Conservation (phyloP, 345 rosid genomes). For the Camelina laxa region DNA sequence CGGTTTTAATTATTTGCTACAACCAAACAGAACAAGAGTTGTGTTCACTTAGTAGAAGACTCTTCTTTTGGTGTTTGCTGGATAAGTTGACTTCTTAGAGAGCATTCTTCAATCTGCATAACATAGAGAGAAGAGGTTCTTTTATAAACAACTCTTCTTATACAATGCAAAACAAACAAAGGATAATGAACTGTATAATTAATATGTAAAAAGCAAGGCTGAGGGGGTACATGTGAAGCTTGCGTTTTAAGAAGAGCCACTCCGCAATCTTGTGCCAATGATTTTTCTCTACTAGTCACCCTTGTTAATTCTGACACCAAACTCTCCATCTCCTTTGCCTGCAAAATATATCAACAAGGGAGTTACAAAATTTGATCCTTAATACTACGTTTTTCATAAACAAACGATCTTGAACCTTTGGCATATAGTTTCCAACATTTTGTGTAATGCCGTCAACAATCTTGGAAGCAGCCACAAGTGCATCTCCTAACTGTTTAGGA, state of each 20-base stretch:
- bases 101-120: conserved; percentile 67
- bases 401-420: conserved; percentile 48
- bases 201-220: conserved; percentile 16
- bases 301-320: conserved; percentile 67
- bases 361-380: neutral
- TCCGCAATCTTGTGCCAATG: conserved; percentile 63
- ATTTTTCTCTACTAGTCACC: conserved; percentile 58
- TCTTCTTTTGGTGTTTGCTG: conserved; percentile 41
- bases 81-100: conserved; percentile 61
- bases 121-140: neutral
- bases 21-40: neutral
- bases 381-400: neutral
- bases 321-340: conserved; percentile 66
- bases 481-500: conserved; percentile 56
- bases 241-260: conserved; percentile 48
- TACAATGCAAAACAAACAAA: neutral
- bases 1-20: neutral
- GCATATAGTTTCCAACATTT: conserved; percentile 48
- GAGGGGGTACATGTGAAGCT: conserved; percentile 48
- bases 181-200: neutral
- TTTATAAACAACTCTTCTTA: neutral
- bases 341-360: conserved; percentile 28
- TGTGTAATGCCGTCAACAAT: conserved; percentile 55
- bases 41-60: neutral
- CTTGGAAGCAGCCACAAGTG: conserved; percentile 54